phyloP scores from a whole-genome alignment of 768 basidiomycete genomes.

The Pholiota molesta region DNA sequence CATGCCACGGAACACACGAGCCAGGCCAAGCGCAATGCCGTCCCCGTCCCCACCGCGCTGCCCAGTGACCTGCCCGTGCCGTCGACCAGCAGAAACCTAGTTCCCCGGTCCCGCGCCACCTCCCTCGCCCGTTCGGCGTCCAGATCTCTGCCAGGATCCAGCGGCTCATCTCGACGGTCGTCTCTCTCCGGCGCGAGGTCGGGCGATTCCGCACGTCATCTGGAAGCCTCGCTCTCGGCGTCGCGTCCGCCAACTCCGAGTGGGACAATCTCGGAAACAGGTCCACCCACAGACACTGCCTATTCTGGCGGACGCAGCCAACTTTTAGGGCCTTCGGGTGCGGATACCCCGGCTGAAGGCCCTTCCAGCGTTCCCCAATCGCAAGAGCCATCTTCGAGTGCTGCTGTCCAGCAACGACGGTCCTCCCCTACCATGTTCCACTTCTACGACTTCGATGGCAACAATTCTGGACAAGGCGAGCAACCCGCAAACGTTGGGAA shows the following conservation, averaged over 20 bases:
- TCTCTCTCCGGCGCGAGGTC: conserved; percentile 5
- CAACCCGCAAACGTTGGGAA: neutral
- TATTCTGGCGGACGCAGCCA: neutral
- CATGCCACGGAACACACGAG: conserved; percentile 1
- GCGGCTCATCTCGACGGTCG: conserved; percentile 11
- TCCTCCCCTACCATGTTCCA: neutral
- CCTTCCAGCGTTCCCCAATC: neutral
- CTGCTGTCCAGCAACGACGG: neutral
- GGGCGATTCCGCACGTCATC: neutral
- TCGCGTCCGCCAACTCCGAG: conserved; percentile 4
- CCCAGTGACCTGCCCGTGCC: conserved; percentile 28
- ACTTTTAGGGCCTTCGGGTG: neutral
- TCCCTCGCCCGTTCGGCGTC: conserved; percentile 19
- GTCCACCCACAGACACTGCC: neutral
- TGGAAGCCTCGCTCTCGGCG: neutral
- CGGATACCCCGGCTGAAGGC: neutral
- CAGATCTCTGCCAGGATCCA: conserved; percentile 13
- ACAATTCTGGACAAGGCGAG: neutral
- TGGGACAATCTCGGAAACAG: conserved; percentile 7
- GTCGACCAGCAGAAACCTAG: conserved; percentile 23
- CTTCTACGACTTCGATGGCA: neutral
- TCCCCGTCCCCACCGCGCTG: conserved; percentile 1
- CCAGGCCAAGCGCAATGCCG: neutral
- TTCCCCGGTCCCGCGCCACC: conserved; percentile 24
- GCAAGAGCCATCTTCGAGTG: neutral